Base-by-base conservation (phyloP, 495 filamentous ascomycete genomes). In the Cercophora newfieldiana region DNA sequence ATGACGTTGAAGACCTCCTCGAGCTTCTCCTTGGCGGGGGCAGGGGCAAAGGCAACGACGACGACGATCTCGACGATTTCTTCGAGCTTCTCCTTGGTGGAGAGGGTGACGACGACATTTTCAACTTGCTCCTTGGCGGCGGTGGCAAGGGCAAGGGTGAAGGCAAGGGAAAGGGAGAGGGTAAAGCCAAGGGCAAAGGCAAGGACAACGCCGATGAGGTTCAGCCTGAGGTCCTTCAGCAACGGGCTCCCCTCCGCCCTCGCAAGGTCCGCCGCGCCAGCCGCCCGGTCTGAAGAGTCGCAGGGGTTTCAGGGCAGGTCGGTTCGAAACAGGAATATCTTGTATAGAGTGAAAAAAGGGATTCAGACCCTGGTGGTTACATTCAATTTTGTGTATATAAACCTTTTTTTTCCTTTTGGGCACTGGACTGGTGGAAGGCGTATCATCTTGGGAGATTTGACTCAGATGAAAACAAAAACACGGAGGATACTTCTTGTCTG, bases 131-230 rank as follows among this genome's bases (percentile, higher is more conserved):
- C 24, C 51, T 55, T 12, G 22, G 22, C 55, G 30, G 28, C 22
- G 64, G 65, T 2, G 66, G 55, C n/a, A 59, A 64, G 24, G 66
- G 61, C 1, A 67, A 61, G 24, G 65, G 37, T 18, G 56, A 59
- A 2, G 58, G 29, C 55, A 19, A 57, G 54, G 61, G 47, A 53
- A 62, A 61, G 18, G 50, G 33, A 3, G 48, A 47, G 4, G 58
- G 58, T 25, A 62, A 62, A 7, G 60, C 10, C 8, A 51, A 51
- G 18, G 60, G 60, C 25, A 50, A 60, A 10, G 64, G 48, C n/a
- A 57, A 57, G 54, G 54, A 30, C 2, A 55, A 55, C 24, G 51
- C 21, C 22, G 51, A 55, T 12, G 51, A 55, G 22, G 24, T 55
- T 5, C 37, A 6, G 10, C 37, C 37, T 16, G 37, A 8, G 4